Evolutionary conservation across 2,329 filamentous ascomycete genomes (phyloP).

Genomic region (Rutstroemia sp.): DNA sequence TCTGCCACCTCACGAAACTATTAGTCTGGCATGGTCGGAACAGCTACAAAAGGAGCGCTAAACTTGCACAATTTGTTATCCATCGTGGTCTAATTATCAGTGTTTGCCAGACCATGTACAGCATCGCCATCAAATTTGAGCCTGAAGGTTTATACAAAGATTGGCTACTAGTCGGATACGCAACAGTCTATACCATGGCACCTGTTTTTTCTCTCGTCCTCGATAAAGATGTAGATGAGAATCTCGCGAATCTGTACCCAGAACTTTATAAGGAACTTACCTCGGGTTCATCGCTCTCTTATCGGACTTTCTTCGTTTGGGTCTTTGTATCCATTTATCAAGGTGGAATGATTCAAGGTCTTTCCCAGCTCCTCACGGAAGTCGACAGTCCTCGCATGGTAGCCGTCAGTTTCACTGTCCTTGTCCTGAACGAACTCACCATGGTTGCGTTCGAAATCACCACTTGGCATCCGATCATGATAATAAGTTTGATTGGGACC

Average conservation of each 20-base stretch:
- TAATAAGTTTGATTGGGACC: conserved; percentile 75
- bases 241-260: conserved; percentile 87
- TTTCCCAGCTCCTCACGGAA: conserved; percentile 79
- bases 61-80: conserved; percentile 96
- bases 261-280: conserved; percentile 98
- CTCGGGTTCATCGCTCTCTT: conserved; percentile 75
- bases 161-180: conserved; percentile 95
- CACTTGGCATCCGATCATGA: conserved; percentile 95
- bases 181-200: conserved; percentile 88
- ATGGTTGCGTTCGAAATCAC: conserved; percentile 98
- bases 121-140: conserved; percentile 85
- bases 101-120: conserved; percentile 96
- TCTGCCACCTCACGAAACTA: conserved; percentile 88
- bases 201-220: conserved; percentile 91
- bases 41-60: conserved; percentile 91
- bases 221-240: conserved; percentile 91
- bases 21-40: conserved; percentile 99
- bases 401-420: conserved; percentile 81
- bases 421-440: conserved; percentile 88
- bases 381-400: conserved; percentile 72
- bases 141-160: conserved; percentile 93
- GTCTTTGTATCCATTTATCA: conserved; percentile 93
- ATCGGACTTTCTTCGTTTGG: conserved; percentile 96
- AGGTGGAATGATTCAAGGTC: conserved; percentile 89
- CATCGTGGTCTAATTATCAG: conserved; percentile 92